Evolutionary conservation across 768 basidiomycete species (phyloP), one percentile per base, ranked within the genome.

Genomic region (Harrya chromipes): DNA sequence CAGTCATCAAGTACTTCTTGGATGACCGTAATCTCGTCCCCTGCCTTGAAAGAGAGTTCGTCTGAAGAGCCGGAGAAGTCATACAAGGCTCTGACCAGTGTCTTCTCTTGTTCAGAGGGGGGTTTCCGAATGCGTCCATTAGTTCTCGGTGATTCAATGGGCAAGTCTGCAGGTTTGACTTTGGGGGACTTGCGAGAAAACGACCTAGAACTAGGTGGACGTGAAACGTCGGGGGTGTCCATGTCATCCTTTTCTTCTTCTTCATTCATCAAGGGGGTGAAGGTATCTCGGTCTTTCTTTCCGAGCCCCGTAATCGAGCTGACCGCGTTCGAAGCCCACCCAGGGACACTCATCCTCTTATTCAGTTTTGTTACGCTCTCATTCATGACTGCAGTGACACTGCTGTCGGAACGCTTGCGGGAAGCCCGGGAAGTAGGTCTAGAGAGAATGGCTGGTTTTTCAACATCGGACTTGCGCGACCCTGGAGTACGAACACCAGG

Each of bases 1-100:
- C 93, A 94, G 52, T 83, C 91, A 53, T 90, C 87, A 29, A 91
- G 72, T 1, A 93, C 88, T 64, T 94, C 90, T 29, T 82, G 83
- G 24, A 90, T 58, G 24, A 94, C 83, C 13, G 76, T 66, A 49
- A 97, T 86, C 56, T 90, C 81, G 35, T 86, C 84, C 1, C 91
- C 93, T 5, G 75, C 71, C 49, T 72, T 77, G 71, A 95, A 85
- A 37, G 77, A 77, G 33, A 97, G 72, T 65, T 95, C 93, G 56
- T 94, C 92, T 2, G 80, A 70, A 2, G 83, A 83, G 3, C 83
- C 88, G 0, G 72, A 67, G 65, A 91, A 94, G 65, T 88, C 86
- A 61, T 86, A 82, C 56, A 87, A 59, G 0, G 90, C 91, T 39
- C 81, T 78, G 43, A 87, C 85, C 12, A 80, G 42, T 41, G 77